Evolutionary conservation across 2,329 filamentous ascomycete genomes (phyloP).

Genomic region (Calonectria montana): DNA sequence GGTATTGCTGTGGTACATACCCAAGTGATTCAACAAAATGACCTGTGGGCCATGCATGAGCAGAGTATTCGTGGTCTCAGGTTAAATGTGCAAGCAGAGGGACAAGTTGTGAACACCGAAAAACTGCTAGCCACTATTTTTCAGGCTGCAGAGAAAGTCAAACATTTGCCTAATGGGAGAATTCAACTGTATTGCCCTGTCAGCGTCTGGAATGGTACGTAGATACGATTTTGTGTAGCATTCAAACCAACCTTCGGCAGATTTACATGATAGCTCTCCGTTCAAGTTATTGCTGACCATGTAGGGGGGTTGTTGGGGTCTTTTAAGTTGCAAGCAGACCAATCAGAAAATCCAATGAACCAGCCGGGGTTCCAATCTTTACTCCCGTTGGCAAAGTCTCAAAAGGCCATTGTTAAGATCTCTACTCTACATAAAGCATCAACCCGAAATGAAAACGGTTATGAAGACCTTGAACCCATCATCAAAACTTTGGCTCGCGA

Average conservation of each 20-base stretch:
- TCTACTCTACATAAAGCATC: background rate
- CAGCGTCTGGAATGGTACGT: slow-evolving; percentile 9
- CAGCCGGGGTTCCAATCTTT: slow-evolving; percentile 7
- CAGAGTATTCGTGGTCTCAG: slow-evolving; percentile 5
- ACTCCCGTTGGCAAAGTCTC: background rate
- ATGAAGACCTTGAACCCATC: slow-evolving; percentile 1
- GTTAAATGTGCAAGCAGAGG: slow-evolving; percentile 8
- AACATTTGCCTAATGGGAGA: background rate
- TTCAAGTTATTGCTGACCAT: slow-evolving; percentile 14
- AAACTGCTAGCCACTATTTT: background rate
- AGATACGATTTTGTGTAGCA: background rate
- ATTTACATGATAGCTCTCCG: slow-evolving; percentile 5
- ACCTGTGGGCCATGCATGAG: slow-evolving; percentile 8
- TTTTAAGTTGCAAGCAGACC: background rate
- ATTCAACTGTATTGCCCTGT: slow-evolving; percentile 5
- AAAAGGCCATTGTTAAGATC: slow-evolving; percentile 12
- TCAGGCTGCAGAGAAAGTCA: background rate
- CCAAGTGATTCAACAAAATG: background rate
- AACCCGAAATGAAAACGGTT: background rate
- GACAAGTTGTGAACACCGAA: background rate
- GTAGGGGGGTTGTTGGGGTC: background rate
- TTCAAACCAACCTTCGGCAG: background rate
- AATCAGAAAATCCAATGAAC: background rate
- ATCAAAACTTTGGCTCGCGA: background rate
- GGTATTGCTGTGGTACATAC: slow-evolving; percentile 9